phyloP scores from a whole-genome alignment of 2,329 filamentous ascomycete genomes.

The Hysterium pulicare region DNA sequence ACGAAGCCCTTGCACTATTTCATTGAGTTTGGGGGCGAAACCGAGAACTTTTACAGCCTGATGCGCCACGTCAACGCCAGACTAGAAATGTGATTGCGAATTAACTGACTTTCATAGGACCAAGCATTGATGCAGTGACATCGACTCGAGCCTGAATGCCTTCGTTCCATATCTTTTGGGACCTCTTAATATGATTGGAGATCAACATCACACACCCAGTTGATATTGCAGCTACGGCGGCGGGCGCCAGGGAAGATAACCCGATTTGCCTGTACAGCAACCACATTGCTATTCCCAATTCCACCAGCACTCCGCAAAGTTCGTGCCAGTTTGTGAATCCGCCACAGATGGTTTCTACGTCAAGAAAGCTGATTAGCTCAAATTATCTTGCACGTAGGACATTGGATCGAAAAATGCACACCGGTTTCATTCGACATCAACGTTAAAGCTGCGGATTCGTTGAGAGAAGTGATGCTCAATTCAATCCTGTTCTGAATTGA shows the following conservation, averaged over 20 bases:
- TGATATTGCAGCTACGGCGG: background rate
- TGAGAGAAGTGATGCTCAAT: constrained; percentile 8
- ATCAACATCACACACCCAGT: background rate
- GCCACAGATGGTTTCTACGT: background rate
- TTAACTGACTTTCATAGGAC: constrained; percentile 14
- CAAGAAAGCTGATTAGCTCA: background rate
- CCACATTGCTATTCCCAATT: constrained; percentile 10
- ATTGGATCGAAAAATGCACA: no score
- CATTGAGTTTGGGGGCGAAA: background rate
- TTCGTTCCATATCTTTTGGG: constrained; percentile 16
- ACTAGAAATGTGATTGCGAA: background rate
- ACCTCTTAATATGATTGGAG: background rate
- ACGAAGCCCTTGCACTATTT: background rate
- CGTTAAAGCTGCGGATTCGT: constrained; percentile 12
- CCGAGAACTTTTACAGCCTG: background rate
- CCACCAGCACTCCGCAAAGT: constrained; percentile 12
- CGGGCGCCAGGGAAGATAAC: background rate
- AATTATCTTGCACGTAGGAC: background rate
- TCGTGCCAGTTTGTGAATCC: constrained; percentile 6
- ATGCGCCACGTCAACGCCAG: no score
- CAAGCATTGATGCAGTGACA: constrained; percentile 13
- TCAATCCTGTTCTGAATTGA: background rate
- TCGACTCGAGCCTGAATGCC: constrained; percentile 13
- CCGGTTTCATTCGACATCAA: constrained; percentile 7
- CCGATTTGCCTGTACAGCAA: constrained; percentile 13